Evolutionary conservation across 2,329 filamentous ascomycete species (phyloP).

Genomic region (Amauroascus verrucosus): DNA sequence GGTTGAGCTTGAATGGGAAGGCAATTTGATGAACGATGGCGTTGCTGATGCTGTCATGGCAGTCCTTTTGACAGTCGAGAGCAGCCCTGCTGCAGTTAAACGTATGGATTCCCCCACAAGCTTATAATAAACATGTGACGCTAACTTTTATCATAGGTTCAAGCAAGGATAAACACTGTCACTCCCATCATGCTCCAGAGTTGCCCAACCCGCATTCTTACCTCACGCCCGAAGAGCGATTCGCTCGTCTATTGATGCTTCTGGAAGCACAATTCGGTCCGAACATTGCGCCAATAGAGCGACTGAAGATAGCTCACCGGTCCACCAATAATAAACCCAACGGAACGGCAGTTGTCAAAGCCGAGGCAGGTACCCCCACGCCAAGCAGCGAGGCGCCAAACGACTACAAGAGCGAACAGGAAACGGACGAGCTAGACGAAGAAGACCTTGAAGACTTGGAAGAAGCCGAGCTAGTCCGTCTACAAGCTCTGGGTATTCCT

Average conservation of each 20-base stretch:
- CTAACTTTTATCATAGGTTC: constrained; percentile 36
- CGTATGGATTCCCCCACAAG: constrained; percentile 43
- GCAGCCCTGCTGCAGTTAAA: constrained; percentile 87
- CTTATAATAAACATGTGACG: neutral
- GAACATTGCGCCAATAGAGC: constrained; percentile 65
- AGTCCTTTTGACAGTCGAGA: constrained; percentile 83
- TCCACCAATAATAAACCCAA: constrained; percentile 25
- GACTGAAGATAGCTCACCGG: constrained; percentile 41
- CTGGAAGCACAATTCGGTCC: constrained; percentile 95
- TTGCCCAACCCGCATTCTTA: constrained; percentile 62
- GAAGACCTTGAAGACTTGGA: constrained; percentile 45
- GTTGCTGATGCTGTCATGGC: constrained; percentile 97
- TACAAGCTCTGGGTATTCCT: constrained; percentile 77
- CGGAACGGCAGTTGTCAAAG: constrained; percentile 17
- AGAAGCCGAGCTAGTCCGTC: constrained; percentile 59
- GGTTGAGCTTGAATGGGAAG: constrained; percentile 91
- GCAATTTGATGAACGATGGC: constrained; percentile 92
- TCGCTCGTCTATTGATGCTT: constrained; percentile 84
- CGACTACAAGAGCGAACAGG: neutral
- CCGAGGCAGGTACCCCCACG: constrained; percentile 17
- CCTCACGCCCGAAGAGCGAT: constrained; percentile 61
- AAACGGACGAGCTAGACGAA: constrained; percentile 25
- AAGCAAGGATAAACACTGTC: constrained; percentile 51
- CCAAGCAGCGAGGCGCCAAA: constrained; percentile 11
- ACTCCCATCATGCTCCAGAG: constrained; percentile 34